These are phyloP conservation scores for Brasenia schreberi DNA, from an alignment of 164 flowering plant species.

Conservation along the genomic window DNA sequence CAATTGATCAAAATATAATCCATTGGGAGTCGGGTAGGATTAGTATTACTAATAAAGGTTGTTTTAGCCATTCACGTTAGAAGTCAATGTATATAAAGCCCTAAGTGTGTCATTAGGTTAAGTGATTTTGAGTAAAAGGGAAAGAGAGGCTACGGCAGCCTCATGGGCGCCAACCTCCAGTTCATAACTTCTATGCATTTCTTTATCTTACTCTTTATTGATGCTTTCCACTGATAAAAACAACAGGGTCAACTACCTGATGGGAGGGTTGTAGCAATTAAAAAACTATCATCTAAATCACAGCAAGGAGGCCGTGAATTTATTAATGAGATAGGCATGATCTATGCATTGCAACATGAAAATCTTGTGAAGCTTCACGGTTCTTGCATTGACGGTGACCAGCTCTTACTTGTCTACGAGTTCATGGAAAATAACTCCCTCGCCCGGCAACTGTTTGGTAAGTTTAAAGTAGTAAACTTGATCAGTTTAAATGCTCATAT, in stretches of 20 bases:
- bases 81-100: no score
- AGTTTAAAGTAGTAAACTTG: not conserved
- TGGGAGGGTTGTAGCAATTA: slow-evolving; percentile 62
- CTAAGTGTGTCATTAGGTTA: no score
- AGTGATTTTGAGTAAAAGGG: no score
- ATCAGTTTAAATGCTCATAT: not conserved
- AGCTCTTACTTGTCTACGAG: slow-evolving; percentile 50
- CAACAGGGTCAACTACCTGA: slow-evolving; percentile 62
- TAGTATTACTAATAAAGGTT: no score
- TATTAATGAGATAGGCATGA: slow-evolving; percentile 77
- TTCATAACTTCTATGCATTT: no score
- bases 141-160: no score
- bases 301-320: slow-evolving; percentile 83
- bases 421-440: slow-evolving; percentile 76
- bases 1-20: no score
- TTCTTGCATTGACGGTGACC: slow-evolving; percentile 68
- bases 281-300: slow-evolving; percentile 74
- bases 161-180: no score
- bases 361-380: slow-evolving; percentile 76
- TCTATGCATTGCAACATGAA: slow-evolving; percentile 67
- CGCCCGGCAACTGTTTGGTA: slow-evolving; percentile 54
- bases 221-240: no score
- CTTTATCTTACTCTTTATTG: no score
- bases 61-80: no score
- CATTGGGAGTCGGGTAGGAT: no score